Evolutionary conservation across 2,329 filamentous ascomycete genomes (phyloP), one percentile per base, ranked within the genome.

Genomic region (Fusarium sp.): DNA sequence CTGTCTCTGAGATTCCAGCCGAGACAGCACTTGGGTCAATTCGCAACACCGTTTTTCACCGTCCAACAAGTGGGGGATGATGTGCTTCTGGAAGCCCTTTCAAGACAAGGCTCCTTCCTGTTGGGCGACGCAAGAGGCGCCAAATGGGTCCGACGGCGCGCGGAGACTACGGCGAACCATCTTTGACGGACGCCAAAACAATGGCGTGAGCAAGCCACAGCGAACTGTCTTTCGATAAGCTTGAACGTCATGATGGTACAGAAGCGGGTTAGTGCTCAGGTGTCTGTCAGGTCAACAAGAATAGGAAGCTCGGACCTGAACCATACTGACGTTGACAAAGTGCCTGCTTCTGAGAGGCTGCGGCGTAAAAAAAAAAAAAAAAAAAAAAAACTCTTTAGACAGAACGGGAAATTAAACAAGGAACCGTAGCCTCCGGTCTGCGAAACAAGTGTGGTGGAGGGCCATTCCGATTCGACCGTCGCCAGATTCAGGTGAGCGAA

Each of bases 401-500:
- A 31, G 40, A 20, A 31, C 52, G 67, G 66, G 64, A 70, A 72
- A 73, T 67, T 64, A 65, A 42, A 52, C 67, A 66, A 61, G 70
- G 70, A 68, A 47, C 29, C 60, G 42, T 27, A 45, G 42, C 11
- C 29, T 52, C 29, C 18, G 35, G 27, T 50, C 40, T 50, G 16
- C 18, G 16, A 37, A 62, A 50, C 59, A 35, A 47, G 59, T 50
- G 5, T 6, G 10, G 27, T 16, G 37, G 52, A 40, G 35, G 34
- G 18, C 47, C 13, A 10, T 13, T 31, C 34, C 22, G 54, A 37
- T 34, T 27, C 18, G 56, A 22, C 16, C 57, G 45, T 62, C 73
- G 60, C 66, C 69, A 76, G 61, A 66, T 77, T 75, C 71, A 77
- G 76, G 76, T 77, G 73, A 71, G 67, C 18, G 24, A 54, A 68